Evolutionary conservation across 169 alveolate species (phyloP).

Genomic region (Cryptosporidium tyzzeri): DNA sequence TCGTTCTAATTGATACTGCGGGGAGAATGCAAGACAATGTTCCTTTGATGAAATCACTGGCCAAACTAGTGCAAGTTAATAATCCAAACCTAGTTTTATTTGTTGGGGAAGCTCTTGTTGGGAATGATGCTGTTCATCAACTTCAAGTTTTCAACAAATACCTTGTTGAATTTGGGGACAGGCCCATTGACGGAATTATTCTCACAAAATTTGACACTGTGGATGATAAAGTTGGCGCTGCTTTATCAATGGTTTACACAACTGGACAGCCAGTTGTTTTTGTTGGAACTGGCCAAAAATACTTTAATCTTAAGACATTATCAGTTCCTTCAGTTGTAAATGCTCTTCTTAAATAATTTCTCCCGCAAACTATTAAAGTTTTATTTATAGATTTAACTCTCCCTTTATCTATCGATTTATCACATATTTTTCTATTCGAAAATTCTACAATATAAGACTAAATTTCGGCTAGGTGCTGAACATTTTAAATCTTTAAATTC

Average conservation of each 20-base stretch:
- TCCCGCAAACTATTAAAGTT: neutral
- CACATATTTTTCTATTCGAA: neutral
- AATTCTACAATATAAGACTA: neutral
- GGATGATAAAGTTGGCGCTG: constrained; percentile 99
- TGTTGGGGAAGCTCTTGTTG: constrained; percentile 99
- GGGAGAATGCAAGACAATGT: constrained; percentile 99
- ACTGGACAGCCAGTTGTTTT: constrained; percentile 99
- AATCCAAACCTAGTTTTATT: constrained; percentile 97
- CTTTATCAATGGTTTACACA: constrained; percentile 98
- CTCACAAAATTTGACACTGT: constrained; percentile 99
- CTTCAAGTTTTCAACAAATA: constrained; percentile 95
- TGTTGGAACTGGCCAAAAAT: constrained; percentile 99
- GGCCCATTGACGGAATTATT: constrained; percentile 99
- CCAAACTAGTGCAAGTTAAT: constrained; percentile 95
- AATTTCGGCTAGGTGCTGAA: neutral
- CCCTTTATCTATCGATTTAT: neutral
- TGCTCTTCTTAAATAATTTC: constrained; percentile 85
- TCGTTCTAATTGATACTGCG: constrained; percentile 99
- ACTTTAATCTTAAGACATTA: constrained; percentile 94
- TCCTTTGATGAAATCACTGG: constrained; percentile 92
- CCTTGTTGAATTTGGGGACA: constrained; percentile 91
- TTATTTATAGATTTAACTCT: neutral
- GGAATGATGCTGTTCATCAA: constrained; percentile 99
- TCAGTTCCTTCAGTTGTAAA: constrained; percentile 91
- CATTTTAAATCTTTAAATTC: neutral